Base-by-base conservation (phyloP, 202 grass and related monocot genomes). In the Schoenoplectus tabernaemontani region DNA sequence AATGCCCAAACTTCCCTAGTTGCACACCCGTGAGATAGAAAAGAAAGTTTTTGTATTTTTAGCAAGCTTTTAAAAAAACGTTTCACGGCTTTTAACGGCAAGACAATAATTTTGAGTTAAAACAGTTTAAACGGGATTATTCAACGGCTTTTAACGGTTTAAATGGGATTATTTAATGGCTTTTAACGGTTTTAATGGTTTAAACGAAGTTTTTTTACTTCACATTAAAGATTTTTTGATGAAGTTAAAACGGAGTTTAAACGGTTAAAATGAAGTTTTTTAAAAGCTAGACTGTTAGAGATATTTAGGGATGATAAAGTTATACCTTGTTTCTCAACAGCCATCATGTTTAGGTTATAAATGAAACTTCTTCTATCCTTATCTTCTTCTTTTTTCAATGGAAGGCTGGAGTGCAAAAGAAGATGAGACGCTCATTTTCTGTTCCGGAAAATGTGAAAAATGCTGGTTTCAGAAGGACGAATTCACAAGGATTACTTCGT, bases 351-450 rank as follows among this genome's bases (percentile, higher is more conserved):
- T 54, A 57, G 36, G 46, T 51, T 36, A 44, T 77, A 57, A 37
- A 58, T 37, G 44, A 12, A 42, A 23, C 44, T n/a, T 77, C 75
- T 42, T 11, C 22, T 66, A 17, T 63, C 47, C n/a, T 39, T 43
- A 46, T 32, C 42, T 79, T 43, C 54, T 68, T 78, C 19, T 47
- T 77, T 15, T 41, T 58, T 19, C 83, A 75, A 11, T 82, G 89
- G 81, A 88, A 89, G 67, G 64, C 82, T 77, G 92, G 89, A 82
- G 75, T 57, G 60, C 76, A 89, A 82, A 83, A 87, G 87, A 84
- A 91, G 86, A 89, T 99, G 61, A 99, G 83, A 67, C 89, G 96
- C 17, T 96, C 96, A 1, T 88, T 99, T 72, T 99, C 96, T 79
- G 92, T 96, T 26, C 95, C 92, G 54, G 96, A 88, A 81, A 89